phyloP scores from a whole-genome alignment of 345 rosid genomes.

The Sapria himalayana region DNA sequence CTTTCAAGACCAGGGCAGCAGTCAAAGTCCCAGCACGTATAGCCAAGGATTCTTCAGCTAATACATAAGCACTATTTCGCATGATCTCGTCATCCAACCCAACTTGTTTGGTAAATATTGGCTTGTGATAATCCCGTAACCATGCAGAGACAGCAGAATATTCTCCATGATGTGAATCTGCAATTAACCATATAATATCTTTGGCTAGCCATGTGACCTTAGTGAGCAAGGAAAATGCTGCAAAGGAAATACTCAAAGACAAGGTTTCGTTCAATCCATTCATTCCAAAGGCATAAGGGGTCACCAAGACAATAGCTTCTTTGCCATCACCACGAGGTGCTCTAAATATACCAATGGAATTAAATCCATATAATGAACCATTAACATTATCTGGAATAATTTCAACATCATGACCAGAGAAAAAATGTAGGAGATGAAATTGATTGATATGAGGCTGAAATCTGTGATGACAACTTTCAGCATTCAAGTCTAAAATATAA shows the following conservation, averaged over 20 bases:
- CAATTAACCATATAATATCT: conserved; percentile 73
- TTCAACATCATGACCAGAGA: conserved; percentile 32
- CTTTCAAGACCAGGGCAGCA: conserved; percentile 79
- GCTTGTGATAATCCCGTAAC: conserved; percentile 69
- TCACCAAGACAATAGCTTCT: conserved; percentile 78
- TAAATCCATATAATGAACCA: conserved; percentile 37
- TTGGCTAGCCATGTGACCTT: conserved; percentile 86
- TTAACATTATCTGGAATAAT: conserved; percentile 22
- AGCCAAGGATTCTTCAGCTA: no score
- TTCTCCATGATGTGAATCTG: conserved; percentile 75
- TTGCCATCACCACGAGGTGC: conserved; percentile 92
- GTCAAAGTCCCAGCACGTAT: conserved; percentile 78
- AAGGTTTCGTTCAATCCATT: conserved; percentile 26
- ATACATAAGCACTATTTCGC: conserved; percentile 7
- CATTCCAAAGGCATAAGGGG: conserved; percentile 46
- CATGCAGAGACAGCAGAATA: conserved; percentile 65
- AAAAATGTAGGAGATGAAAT: conserved; percentile 67
- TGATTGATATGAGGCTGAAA: conserved; percentile 36
- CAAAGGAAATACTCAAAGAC: conserved; percentile 44
- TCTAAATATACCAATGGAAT: conserved; percentile 48
- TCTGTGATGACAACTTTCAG: conserved; percentile 67
- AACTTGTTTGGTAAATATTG: no score
- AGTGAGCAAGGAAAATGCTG: conserved; percentile 62
- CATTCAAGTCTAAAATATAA: conserved; percentile 56
- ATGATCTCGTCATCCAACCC: no score